Conservation (phyloP, 1,139 yeast species). For the Hansenula anomala region DNA sequence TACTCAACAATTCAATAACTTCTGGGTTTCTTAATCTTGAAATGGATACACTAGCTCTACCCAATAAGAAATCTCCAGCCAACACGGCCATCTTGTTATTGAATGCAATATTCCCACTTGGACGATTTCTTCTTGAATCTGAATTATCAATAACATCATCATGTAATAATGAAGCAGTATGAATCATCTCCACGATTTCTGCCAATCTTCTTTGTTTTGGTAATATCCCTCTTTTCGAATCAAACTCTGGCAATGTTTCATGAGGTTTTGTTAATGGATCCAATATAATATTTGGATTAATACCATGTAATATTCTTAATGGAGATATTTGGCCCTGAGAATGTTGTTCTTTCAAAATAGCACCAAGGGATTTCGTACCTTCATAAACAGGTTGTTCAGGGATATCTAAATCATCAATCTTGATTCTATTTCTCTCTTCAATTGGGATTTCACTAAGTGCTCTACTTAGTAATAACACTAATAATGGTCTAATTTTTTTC, state of each 20-base stretch:
- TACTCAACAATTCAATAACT: slow-evolving; percentile 90
- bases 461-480: slow-evolving; percentile 77
- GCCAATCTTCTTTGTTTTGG: slow-evolving; percentile 95
- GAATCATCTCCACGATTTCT: slow-evolving; percentile 97
- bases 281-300: slow-evolving; percentile 72
- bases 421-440: slow-evolving; percentile 59
- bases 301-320: slow-evolving; percentile 77
- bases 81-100: slow-evolving; percentile 96
- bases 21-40: slow-evolving; percentile 94
- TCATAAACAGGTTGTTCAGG: slow-evolving; percentile 55
- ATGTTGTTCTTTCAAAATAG: slow-evolving; percentile 21
- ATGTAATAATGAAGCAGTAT: slow-evolving; percentile 92
- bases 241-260: slow-evolving; percentile 63
- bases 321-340: slow-evolving; percentile 60
- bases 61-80: slow-evolving; percentile 93
- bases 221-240: slow-evolving; percentile 59
- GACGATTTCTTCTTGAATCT: slow-evolving; percentile 85
- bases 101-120: slow-evolving; percentile 89
- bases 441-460: slow-evolving; percentile 76
- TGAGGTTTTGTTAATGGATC: slow-evolving; percentile 84
- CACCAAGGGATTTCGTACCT: slow-evolving; percentile 32
- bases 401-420: slow-evolving; percentile 58
- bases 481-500: slow-evolving; percentile 87
- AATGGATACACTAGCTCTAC: slow-evolving; percentile 94
- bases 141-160: slow-evolving; percentile 97